These are phyloP conservation scores for Solanum medicagineum DNA, from an alignment of 257 asterid species.

Conservation along the genomic window DNA sequence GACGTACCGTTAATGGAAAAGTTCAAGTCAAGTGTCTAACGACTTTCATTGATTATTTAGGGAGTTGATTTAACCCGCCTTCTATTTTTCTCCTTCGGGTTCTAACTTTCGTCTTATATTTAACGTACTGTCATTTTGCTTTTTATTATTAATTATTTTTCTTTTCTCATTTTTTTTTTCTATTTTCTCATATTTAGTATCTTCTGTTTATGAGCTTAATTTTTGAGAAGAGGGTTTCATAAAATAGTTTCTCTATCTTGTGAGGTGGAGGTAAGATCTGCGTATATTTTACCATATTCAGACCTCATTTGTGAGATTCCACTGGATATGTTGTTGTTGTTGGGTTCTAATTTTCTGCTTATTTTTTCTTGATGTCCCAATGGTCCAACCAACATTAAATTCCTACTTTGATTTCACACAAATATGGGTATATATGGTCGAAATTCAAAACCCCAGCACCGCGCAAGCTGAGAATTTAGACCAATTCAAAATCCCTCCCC, in stretches of 20 bases:
- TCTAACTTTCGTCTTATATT: background rate
- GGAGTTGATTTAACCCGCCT: background rate
- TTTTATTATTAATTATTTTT: too few relatives aligned
- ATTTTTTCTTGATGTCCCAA: background rate
- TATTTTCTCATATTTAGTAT: too few relatives aligned
- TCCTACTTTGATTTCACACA: background rate
- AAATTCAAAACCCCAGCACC: background rate
- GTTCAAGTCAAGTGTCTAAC: background rate
- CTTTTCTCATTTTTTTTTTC: too few relatives aligned
- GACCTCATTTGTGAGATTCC: accelerated
- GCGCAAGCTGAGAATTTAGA: background rate
- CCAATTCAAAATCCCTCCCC: background rate
- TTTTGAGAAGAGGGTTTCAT: too few relatives aligned
- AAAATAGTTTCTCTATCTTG: too few relatives aligned
- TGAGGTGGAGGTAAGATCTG: too few relatives aligned
- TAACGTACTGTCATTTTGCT: too few relatives aligned
- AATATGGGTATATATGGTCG: background rate
- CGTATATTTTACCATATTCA: too few relatives aligned
- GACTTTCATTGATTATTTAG: background rate
- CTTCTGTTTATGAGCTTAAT: too few relatives aligned
- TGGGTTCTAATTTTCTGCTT: background rate
- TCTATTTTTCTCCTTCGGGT: background rate
- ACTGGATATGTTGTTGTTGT: too few relatives aligned
- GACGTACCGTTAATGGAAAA: background rate
- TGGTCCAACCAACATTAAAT: background rate